phyloP scores from a whole-genome alignment of 2,329 filamentous ascomycete species.

The Penicillium sp. region DNA sequence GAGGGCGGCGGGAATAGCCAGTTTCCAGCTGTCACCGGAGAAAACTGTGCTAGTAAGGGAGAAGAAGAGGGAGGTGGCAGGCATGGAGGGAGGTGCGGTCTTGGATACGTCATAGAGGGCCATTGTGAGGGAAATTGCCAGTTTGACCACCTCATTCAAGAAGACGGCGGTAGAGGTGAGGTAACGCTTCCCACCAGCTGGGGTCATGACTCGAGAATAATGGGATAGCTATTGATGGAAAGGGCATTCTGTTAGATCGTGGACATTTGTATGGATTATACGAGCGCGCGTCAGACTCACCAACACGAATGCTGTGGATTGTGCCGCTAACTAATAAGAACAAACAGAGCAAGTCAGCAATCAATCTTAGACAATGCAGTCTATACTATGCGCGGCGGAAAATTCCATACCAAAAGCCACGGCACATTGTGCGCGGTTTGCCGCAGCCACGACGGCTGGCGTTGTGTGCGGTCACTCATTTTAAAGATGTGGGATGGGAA shows the following conservation, averaged over 20 bases:
- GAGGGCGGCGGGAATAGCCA: constrained; percentile 82
- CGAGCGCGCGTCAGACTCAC: constrained; percentile 29
- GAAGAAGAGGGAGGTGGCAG: constrained; percentile 75
- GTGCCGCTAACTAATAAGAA: constrained; percentile 39
- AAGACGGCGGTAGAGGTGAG: constrained; percentile 93
- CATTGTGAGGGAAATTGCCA: constrained; percentile 81
- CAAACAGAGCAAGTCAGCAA: constrained; percentile 11
- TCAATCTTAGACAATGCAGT: background rate
- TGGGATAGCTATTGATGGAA: constrained; percentile 71
- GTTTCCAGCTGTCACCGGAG: constrained; percentile 88
- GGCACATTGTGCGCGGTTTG: constrained; percentile 34
- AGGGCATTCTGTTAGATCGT: background rate
- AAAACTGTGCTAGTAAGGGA: constrained; percentile 81
- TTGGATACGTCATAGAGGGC: constrained; percentile 84
- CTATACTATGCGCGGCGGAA: background rate
- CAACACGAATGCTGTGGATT: constrained; percentile 46
- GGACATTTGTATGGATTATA: background rate
- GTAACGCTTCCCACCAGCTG: constrained; percentile 78
- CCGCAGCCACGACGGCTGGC: constrained; percentile 34
- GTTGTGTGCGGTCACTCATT: constrained; percentile 37
- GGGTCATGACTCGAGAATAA: constrained; percentile 93
- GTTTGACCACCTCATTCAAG: constrained; percentile 87
- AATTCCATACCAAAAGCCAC: constrained; percentile 41
- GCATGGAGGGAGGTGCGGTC: constrained; percentile 73
- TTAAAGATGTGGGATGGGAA: constrained; percentile 8